Percentiles rank a stretch among this genome's conserved stretches.
Conservation (phyloP, 1,139 yeast species). For the Yamadazyma jaroonii region DNA sequence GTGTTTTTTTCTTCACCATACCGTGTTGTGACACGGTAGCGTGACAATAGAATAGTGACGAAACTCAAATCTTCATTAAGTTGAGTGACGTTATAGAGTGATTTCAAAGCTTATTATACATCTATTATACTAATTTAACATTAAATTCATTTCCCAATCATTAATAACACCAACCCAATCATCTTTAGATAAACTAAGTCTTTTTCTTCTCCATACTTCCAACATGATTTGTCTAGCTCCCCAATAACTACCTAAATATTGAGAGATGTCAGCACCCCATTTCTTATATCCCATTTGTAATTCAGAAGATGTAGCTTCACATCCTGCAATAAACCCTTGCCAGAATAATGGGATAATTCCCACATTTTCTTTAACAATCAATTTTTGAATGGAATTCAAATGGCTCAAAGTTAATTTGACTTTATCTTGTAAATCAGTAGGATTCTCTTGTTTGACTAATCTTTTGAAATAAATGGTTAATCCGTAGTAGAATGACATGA, state of each 20-base stretch:
- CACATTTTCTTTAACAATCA: conserved; percentile 53
- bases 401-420: conserved; percentile 63
- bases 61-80: background rate
- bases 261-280: conserved; percentile 82
- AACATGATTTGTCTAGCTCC: conserved; percentile 81
- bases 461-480: conserved; percentile 73
- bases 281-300: conserved; percentile 66
- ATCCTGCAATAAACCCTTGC: conserved; percentile 90
- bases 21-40: conserved; percentile 2
- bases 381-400: conserved; percentile 57
- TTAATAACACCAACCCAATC: conserved; percentile 78
- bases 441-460: conserved; percentile 54
- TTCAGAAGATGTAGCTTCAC: conserved; percentile 63
- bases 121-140: conserved; percentile 48
- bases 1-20: background rate
- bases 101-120: background rate
- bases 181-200: conserved; percentile 54
- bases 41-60: background rate
- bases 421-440: conserved; percentile 53
- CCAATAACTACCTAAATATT: conserved; percentile 79
- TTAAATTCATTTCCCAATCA: conserved; percentile 84
- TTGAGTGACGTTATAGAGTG: background rate
- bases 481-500: conserved; percentile 75
- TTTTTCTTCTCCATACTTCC: conserved; percentile 81
- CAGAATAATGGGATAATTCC: conserved; percentile 77